Evolutionary conservation across 164 flowering plant species (phyloP), one percentile per base, ranked within the genome.

Genomic region (Vitis amurensis): DNA sequence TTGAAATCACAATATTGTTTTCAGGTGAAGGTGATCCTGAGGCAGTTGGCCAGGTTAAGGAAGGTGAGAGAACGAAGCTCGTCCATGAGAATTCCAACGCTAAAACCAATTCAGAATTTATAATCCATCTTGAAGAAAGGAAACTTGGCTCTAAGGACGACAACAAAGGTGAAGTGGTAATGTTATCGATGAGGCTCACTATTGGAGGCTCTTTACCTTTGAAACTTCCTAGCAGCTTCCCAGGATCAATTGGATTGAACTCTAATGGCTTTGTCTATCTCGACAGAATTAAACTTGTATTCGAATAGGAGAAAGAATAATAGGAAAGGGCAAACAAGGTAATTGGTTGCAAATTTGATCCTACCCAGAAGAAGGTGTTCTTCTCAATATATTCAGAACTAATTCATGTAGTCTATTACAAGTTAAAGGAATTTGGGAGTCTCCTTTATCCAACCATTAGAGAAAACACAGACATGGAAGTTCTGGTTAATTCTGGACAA

Each of bases 321-420:
- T 91, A 92, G 98, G 89, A 76, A 60, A 74, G 55, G 57, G 30
- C 69, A 11, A 81, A 85, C 8, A 87, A 69, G 95, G 95, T 91
- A 55, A 87, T 91, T 2, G 98, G 99, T 2, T 93, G 94, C 60
- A 96, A 98, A 15, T 95, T 82, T 72, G 83, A 88, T 78, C 99
- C 99, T 0, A 78, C 70, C 55, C 81, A 82, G 49, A 91, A 85
- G 81, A 88, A 73, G 75, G 95, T 95, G 1, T 88, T 80, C 72
- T 90, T 89, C 87, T 91, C 98, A 1, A 76, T 90, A 27, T 87
- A 91, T 61, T 85, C 92, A 15, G 83, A 85, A 64, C 57, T 93
- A 57, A 81, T 87, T 1, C 97, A 87, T 66, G 83, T 81, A 16
- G 78, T 93, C 51, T 71, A 86, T 19, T 95, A 97, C 87, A 87